These are phyloP conservation scores for Clonostachys byssicola DNA, from an alignment of 2,329 filamentous ascomycete species.

Conservation along the genomic window DNA sequence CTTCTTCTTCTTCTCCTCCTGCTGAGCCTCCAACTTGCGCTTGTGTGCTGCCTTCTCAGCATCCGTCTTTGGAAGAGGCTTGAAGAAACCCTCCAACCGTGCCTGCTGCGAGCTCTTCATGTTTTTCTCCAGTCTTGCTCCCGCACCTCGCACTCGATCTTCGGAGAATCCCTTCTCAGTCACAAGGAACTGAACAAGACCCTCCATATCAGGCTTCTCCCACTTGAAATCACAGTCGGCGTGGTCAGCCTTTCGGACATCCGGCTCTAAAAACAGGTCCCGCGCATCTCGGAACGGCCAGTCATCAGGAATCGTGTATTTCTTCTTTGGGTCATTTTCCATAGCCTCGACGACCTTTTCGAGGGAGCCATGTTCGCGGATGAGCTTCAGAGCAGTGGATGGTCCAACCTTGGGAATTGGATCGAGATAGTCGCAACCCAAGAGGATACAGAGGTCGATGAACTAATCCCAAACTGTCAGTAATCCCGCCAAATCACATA, in stretches of 20 bases:
- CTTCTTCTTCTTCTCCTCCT: conserved; percentile 92
- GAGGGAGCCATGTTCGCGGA: conserved; percentile 84
- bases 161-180: conserved; percentile 96
- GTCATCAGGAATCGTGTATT: conserved; percentile 86
- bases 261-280: conserved; percentile 85
- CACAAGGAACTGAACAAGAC: conserved; percentile 84
- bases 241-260: conserved; percentile 79
- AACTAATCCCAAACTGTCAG: conserved; percentile 53
- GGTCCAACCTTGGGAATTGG: conserved; percentile 94
- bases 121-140: conserved; percentile 79
- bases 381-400: conserved; percentile 86
- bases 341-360: conserved; percentile 84
- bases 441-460: conserved; percentile 94
- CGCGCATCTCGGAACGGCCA: conserved; percentile 95
- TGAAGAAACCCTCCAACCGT: conserved; percentile 94
- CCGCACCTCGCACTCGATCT: conserved; percentile 80
- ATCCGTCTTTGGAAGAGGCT: conserved; percentile 82
- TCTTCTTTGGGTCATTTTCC: conserved; percentile 70
- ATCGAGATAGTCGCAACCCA: conserved; percentile 97
- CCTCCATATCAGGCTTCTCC: conserved; percentile 89
- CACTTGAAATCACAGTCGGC: conserved; percentile 95
- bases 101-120: conserved; percentile 88
- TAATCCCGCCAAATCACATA: background rate
- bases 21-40: conserved; percentile 89
- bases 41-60: conserved; percentile 82